Percentiles rank a stretch among this genome's conserved stretches.
Conservation (phyloP, 352 stramenopile species). For the Phytophthora sansomeana region DNA sequence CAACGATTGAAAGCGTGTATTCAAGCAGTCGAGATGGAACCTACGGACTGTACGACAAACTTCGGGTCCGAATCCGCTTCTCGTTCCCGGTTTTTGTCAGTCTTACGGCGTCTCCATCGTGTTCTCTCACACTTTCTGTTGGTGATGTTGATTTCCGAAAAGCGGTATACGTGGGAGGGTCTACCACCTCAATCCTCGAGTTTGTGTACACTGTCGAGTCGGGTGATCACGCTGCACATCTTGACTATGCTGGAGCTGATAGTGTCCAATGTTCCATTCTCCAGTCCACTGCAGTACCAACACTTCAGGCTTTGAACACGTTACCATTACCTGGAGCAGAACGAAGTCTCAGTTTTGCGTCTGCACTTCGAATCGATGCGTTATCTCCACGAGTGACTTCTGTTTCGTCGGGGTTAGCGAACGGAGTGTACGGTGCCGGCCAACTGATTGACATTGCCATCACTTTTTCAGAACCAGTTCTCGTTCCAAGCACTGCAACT, state of each 20-base stretch:
- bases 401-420: conserved; percentile 51
- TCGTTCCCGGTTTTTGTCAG: conserved; percentile 62
- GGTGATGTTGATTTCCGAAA: conserved; percentile 40
- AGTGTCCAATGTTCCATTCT: conserved; percentile 60
- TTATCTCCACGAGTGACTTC: conserved; percentile 52
- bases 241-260: conserved; percentile 58
- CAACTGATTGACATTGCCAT: conserved; percentile 62
- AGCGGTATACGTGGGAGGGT: conserved; percentile 61
- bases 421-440: conserved; percentile 66
- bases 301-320: conserved; percentile 45
- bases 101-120: conserved; percentile 24
- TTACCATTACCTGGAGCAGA: conserved; percentile 54
- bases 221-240: conserved; percentile 52
- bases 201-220: conserved; percentile 65
- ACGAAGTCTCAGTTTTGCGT: conserved; percentile 49
- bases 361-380: conserved; percentile 52
- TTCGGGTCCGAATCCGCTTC: conserved; percentile 58
- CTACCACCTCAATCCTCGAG: conserved; percentile 46
- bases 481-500: conserved; percentile 24
- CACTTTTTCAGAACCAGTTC: conserved; percentile 63
- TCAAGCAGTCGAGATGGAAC: conserved; percentile 46
- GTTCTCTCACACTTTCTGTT: conserved; percentile 53
- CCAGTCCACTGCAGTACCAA: conserved; percentile 56
- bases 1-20: conserved; percentile 44
- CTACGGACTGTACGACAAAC: conserved; percentile 50